Base-by-base conservation (phyloP, 148 eudicot genomes). In the Diospyros lotus region DNA sequence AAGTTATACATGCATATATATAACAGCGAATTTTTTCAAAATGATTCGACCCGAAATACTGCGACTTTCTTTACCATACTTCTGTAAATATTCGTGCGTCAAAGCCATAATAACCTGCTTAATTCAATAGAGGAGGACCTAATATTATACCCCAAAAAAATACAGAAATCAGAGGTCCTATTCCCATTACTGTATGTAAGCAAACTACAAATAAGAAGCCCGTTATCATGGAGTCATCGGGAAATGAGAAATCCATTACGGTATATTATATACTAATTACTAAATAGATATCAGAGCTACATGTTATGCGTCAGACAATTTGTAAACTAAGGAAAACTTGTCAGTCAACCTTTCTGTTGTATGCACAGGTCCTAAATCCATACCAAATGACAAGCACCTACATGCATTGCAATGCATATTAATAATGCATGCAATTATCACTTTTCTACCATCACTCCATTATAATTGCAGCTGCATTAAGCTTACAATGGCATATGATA, bases 221-320 rank as follows among this genome's bases (percentile, higher is more conserved):
- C 28, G 28, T 28, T 28, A 28, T 28, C 0, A 28, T 28, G 28
- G 28, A 28, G 28, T 12, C 75, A 44, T 59, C 45, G 66, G 54
- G 54, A 72, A 59, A n/a, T 10, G 55, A 60, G 18, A 72, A 59
- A 72, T 72, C 11, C 64, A 71, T 5, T 55, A 64, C 48, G 14
- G 68, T 71, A 56, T 40, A 41, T 28, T 28, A 28, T 28, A 28
- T 28, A 28, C 28, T 28, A 28, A 28, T 28, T 28, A 28, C 28
- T 28, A 28, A 28, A 28, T 28, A 28, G 51, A 14, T 11, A 28
- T 38, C 43, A 51, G n/a, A 58, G 74, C 53, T 52, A 72, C 65
- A 72, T 58, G 74, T 2, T 58, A 72, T 44, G 65, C 15, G 42
- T 58, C 40, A 72, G 43, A 13, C 6, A 58, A 58, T 9, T 43